Evolutionary conservation across 148 eudicot genomes (phyloP).

Genomic region (Camellia lanceoleosa): DNA sequence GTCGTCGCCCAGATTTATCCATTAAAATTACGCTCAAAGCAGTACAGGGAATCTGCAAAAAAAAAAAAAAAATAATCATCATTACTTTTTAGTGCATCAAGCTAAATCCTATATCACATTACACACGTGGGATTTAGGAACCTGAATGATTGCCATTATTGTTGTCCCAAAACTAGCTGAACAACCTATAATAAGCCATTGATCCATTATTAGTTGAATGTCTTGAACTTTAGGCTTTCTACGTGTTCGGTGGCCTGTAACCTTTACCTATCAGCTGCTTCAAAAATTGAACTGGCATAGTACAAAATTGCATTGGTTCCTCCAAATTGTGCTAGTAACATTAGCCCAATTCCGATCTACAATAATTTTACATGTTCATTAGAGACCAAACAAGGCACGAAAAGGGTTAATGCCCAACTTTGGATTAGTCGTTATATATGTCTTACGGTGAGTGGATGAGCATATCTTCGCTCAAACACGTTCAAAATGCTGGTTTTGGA

Average conservation of each 20-base stretch:
- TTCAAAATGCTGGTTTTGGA: conserved; percentile 30
- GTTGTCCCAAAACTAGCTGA: conserved; percentile 44
- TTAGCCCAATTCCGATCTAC: conserved; percentile 56
- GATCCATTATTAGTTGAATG: background rate
- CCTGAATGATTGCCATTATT: conserved; percentile 65
- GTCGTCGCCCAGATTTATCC: conserved; percentile 51
- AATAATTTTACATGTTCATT: background rate
- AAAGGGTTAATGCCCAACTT: background rate
- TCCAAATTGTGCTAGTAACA: conserved; percentile 44
- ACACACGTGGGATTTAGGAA: conserved; percentile 6
- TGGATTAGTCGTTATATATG: background rate
- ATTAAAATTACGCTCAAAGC: conserved; percentile 36
- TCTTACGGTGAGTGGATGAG: conserved; percentile 43
- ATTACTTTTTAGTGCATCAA: background rate
- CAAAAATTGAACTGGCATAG: conserved; percentile 51
- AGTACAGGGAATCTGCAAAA: conserved; percentile 39
- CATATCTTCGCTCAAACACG: conserved; percentile 51
- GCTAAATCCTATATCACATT: background rate
- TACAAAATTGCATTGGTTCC: conserved; percentile 53
- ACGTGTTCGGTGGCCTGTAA: background rate
- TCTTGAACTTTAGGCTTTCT: background rate
- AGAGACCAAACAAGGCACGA: background rate
- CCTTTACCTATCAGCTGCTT: conserved; percentile 47
- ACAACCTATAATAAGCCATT: conserved; percentile 38
- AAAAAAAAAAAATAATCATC: background rate